Base-by-base conservation (phyloP, 2,329 filamentous ascomycete species). In the Neurospora crassa region DNA sequence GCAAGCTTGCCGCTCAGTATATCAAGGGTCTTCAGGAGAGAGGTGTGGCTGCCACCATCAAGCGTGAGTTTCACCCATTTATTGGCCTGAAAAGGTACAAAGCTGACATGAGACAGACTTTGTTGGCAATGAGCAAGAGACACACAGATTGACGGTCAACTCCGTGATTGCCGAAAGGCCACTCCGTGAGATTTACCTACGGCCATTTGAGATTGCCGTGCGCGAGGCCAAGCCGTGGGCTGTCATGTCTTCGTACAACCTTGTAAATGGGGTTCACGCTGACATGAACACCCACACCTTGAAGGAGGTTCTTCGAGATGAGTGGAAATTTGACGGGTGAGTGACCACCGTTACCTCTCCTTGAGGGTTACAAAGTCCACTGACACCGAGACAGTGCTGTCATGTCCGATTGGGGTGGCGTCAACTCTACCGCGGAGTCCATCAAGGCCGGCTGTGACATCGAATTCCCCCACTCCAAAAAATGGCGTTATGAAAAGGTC, bases 11-110 rank as follows among this genome's bases (percentile, higher is more conserved):
- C 14, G 88, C 90, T 0, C 86, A 91, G 72, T 92, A 92, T 73
- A 90, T 92, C 77, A 89, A 87, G 68, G 91, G 91, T 8, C 83
- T 92, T 70, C 92, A 96, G 77, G 89, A 90, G 34, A 90, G 89
- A 72, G 90, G 91, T 0, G 86, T 96, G 45, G 89, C 90, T 8
- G 91, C 92, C 12, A 93, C 92, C 0, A 89, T 94, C 75, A 96
- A 96, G 83, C 92, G 91, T 88, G 74, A 74, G 83, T 79, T 8
- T n/a, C 47, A 1, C 7, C 47, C 3, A 20, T 20, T 41, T 1
- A 24, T 16, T 0, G 7, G n/a, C 12, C 4, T 67, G 53, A 43
- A 71, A 45, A 73, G 37, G 7, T 63, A 69, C 34, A 12, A 63
- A 67, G 47, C 71, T 76, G 43, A 76, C 72, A 16, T 2, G 16